phyloP scores from a whole-genome alignment of 768 basidiomycete species.

The Suillus occidentalis region DNA sequence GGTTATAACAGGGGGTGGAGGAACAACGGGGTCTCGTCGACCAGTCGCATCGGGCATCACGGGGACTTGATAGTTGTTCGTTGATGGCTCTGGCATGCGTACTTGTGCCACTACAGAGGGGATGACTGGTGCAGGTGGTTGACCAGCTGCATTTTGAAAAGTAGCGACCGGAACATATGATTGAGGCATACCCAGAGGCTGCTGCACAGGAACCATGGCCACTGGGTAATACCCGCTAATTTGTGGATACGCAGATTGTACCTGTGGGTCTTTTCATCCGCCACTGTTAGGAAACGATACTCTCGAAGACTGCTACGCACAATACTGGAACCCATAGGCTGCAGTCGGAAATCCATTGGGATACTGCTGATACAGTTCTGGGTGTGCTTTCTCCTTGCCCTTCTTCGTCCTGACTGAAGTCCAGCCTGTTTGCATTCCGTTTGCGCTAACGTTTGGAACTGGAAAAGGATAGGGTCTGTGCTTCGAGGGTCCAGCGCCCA shows the following conservation, averaged over 20 bases:
- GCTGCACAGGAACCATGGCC: constrained; percentile 25
- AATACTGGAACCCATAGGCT: constrained; percentile 23
- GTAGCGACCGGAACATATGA: constrained; percentile 26
- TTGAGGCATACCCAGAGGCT: constrained; percentile 30
- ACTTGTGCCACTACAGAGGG: constrained; percentile 9
- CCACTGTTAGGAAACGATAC: constrained; percentile 15
- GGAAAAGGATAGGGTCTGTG: constrained; percentile 21
- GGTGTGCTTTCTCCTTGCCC: constrained; percentile 18
- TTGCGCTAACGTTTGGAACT: constrained; percentile 10
- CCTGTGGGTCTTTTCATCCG: constrained; percentile 23
- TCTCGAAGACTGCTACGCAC: constrained; percentile 16
- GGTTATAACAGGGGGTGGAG: neutral
- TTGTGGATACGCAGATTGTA: constrained; percentile 22
- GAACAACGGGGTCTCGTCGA: neutral
- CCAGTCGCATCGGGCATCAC: constrained; percentile 6
- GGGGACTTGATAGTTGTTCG: constrained; percentile 8
- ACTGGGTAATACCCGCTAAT: constrained; percentile 28
- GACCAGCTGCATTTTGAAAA: constrained; percentile 14
- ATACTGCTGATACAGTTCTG: constrained; percentile 15
- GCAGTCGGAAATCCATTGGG: constrained; percentile 15
- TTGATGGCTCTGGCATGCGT: constrained; percentile 17
- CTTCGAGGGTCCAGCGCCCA: constrained; percentile 28
- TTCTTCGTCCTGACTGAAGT: constrained; percentile 20
- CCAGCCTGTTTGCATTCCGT: constrained; percentile 22
- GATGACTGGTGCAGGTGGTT: constrained; percentile 14